Base-by-base conservation (phyloP, 2,329 filamentous ascomycete species). In the Colletotrichum chrysophilum region DNA sequence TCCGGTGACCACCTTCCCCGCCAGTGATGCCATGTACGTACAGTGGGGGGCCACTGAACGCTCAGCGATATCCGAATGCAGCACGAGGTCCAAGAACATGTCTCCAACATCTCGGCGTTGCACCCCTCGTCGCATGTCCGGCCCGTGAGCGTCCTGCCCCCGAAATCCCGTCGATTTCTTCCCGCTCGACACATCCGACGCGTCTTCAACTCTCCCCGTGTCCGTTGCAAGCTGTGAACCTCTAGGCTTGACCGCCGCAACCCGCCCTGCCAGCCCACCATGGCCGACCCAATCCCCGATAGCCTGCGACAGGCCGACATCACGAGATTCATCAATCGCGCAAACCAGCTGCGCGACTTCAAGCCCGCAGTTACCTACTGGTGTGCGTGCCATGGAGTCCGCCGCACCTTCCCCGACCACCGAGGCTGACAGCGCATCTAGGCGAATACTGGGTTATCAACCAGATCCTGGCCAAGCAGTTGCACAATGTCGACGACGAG, bases 321-420 rank as follows among this genome's bases (percentile, higher is more conserved):
- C 81, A 93, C 92, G 78, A 94, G 95, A 76, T 98, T 97, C 84
- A 93, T 96, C 77, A 90, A 93, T 70, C 93, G 96, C 81, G 96
- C 95, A 38, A 91, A 92, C 43, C 96, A 99, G 87, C 91, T 99
- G 65, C 94, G 96, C 83, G 90, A 90, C 75, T 91, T 93, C 81
- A 97, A 96, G 85, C 97, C 97, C 10, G 95, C 97, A 75, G 91
- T 98, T 79, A 91, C 96, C 77, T 99, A 98, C 85, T 98, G 96
- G 96, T 97, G 96, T 98, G 90, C 82, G 94, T 90, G 26, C 12
- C 36, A 24, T 30, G 12, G 38, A 26, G 69, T 34, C 30, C 32
- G 5, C 36, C 70, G 34, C 38, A 66, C 3, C 26, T 38, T 10
- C 4, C 3, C 10, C 21, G n/a, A 66, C 21, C 8, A 18, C 34